A percentile compares a stretch with the other conserved stretches of the same genome.
Evolutionary conservation across 75 land plant species (phyloP).

Genomic region (Chamaecyparis obtusa): DNA sequence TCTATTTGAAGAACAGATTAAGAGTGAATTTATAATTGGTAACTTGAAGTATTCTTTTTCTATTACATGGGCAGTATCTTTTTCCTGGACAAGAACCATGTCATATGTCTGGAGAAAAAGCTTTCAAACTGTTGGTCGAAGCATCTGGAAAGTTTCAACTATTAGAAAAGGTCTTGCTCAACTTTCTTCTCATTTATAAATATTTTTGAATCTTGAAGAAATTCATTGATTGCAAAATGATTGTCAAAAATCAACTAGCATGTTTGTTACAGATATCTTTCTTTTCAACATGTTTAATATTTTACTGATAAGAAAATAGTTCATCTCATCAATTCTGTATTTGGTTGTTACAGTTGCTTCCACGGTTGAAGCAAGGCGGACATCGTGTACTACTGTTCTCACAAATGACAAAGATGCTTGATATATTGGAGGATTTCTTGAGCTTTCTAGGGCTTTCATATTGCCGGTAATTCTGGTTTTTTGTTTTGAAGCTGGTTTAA

Average conservation of each 20-base stretch:
- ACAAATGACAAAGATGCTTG: conserved; percentile 45
- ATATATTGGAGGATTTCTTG: conserved; percentile 37
- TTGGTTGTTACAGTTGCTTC: conserved; percentile 33
- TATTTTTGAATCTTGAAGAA: not conserved
- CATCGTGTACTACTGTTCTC: conserved; percentile 42
- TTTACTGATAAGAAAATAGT: not conserved
- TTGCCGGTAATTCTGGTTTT: conserved; percentile 24
- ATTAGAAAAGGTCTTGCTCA: conserved; percentile 30
- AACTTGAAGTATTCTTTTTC: not conserved
- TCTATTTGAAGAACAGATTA: not conserved
- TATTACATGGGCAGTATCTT: conserved; percentile 25
- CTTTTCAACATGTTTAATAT: not conserved
- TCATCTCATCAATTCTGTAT: not conserved
- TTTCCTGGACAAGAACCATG: conserved; percentile 38
- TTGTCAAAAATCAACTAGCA: not conserved
- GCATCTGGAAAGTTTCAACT: conserved; percentile 47
- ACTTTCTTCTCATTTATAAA: not conserved
- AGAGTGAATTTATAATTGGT: not conserved
- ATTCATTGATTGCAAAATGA: not conserved
- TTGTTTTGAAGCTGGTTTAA: not conserved
- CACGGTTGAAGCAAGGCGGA: conserved; percentile 29
- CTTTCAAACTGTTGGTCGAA: conserved; percentile 16
- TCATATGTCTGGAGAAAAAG: conserved; percentile 16
- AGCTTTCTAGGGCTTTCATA: conserved; percentile 22
- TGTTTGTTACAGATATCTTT: not conserved